Evolutionary conservation across 2,329 filamentous ascomycete genomes (phyloP).

Genomic region (Samsoniella hepiali): DNA sequence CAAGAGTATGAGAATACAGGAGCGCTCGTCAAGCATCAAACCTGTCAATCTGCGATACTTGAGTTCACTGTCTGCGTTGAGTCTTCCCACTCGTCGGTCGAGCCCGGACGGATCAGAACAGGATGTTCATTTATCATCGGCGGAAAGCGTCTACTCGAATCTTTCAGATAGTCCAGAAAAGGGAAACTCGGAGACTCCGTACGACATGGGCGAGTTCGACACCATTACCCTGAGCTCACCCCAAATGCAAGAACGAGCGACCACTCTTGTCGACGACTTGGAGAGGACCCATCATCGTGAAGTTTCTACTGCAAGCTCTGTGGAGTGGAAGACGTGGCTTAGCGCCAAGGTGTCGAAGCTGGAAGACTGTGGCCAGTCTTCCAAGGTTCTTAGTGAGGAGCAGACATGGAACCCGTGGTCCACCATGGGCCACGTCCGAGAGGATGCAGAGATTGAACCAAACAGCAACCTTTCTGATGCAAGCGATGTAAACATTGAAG

Average conservation of each 20-base stretch:
- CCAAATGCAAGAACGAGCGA: neutral
- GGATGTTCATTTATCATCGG: slow-evolving; percentile 37
- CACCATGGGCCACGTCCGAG: slow-evolving; percentile 42
- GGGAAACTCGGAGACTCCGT: slow-evolving; percentile 1
- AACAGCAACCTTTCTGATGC: slow-evolving; percentile 18
- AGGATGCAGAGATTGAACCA: slow-evolving; percentile 48
- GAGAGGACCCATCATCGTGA: slow-evolving; percentile 32
- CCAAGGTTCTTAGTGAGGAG: slow-evolving; percentile 15
- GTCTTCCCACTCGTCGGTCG: slow-evolving; percentile 38
- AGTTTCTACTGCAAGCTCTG: slow-evolving; percentile 43
- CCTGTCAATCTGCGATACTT: slow-evolving; percentile 35
- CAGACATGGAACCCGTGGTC: slow-evolving; percentile 17
- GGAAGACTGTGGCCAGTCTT: slow-evolving; percentile 28
- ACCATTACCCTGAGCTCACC: neutral
- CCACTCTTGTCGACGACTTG: neutral
- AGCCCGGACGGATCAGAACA: slow-evolving; percentile 40
- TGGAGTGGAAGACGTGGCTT: slow-evolving; percentile 55
- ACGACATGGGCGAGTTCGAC: neutral
- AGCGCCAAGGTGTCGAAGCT: slow-evolving; percentile 50
- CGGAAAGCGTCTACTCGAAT: slow-evolving; percentile 50
- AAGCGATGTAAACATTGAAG: neutral
- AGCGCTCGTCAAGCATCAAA: slow-evolving; percentile 22
- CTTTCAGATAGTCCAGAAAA: slow-evolving; percentile 24
- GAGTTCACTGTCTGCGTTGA: slow-evolving; percentile 39
- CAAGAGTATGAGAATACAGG: slow-evolving; percentile 39